Conservation (phyloP, 176 grass and related monocot genomes). For the Zoysia pacifica region DNA sequence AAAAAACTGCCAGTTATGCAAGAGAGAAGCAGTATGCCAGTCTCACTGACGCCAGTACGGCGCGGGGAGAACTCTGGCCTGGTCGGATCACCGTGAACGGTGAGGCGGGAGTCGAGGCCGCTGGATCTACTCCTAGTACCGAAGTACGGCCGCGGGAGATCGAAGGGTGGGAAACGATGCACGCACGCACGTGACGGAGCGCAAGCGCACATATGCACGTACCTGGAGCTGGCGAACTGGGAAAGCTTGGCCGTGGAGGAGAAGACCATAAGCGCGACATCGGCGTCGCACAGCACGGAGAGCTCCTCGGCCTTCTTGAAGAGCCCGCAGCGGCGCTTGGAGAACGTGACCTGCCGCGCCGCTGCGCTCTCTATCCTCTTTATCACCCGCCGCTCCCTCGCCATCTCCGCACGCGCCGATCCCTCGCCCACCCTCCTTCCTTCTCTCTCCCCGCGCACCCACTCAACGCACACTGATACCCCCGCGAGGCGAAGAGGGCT, state of each 20-base stretch:
- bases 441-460: neutral
- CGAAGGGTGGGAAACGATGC: neutral
- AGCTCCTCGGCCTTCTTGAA: too few species aligned
- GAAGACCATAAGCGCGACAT: too few species aligned
- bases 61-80: constrained; percentile 29
- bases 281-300: too few species aligned
- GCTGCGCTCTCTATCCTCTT: too few species aligned
- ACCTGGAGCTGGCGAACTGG: constrained; percentile 88
- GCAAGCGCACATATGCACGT: neutral
- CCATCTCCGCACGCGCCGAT: constrained; percentile 45
- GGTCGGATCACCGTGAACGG: constrained; percentile 19
- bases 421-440: neutral
- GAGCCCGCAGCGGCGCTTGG: too few species aligned
- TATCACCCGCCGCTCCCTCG: constrained; percentile 80
- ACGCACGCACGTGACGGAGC: too few species aligned
- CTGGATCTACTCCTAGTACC: constrained; percentile 47
- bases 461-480: neutral
- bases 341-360: too few species aligned
- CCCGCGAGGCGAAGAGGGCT: too few species aligned
- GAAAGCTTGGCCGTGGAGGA: constrained; percentile 78
- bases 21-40: too few species aligned
- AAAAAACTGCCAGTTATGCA: neutral
- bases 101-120: neutral
- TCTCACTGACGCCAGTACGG: too few species aligned
- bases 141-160: neutral